Percentiles rank a stretch among this genome's conserved stretches.
Conservation (phyloP, 139 green algal genomes). For the Haematococcus lacustris region DNA sequence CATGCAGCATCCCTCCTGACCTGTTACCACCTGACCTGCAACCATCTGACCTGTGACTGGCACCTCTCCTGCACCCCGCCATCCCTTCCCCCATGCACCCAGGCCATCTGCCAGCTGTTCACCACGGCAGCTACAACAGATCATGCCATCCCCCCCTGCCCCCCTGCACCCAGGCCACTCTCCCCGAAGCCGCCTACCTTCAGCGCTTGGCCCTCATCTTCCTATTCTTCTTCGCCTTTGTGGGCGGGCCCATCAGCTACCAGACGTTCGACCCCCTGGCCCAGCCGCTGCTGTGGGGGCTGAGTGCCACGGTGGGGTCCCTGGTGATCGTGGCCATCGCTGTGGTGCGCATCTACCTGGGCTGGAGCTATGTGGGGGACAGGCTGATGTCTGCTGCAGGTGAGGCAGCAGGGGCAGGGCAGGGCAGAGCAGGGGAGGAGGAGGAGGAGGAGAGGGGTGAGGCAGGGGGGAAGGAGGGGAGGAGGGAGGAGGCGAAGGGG, state of each 20-base stretch:
- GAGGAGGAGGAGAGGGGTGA: no score
- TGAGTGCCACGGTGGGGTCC: conserved; percentile 45
- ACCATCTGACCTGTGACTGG: not conserved
- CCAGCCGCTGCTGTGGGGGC: conserved; percentile 56
- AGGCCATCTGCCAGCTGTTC: not conserved
- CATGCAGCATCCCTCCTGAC: not conserved
- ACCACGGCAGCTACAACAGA: not conserved
- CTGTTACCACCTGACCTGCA: not conserved
- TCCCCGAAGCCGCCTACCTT: conserved; percentile 49
- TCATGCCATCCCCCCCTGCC: not conserved
- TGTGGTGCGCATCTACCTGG: conserved; percentile 78
- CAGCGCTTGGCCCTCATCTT: conserved; percentile 53
- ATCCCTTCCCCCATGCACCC: not conserved
- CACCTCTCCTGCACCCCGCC: not conserved
- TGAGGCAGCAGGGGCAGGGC: no score
- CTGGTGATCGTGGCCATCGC: conserved; percentile 67
- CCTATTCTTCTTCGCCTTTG: conserved; percentile 48
- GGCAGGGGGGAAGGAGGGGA: no score
- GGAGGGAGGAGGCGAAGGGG: no score
- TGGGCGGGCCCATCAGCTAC: conserved; percentile 68
- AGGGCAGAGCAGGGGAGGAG: no score
- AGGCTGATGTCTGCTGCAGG: conserved; percentile 69
- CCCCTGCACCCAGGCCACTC: conserved; percentile 37
- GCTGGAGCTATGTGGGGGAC: conserved; percentile 87
- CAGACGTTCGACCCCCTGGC: conserved; percentile 70